These are phyloP conservation scores for Lipomyces spencermartinsiae DNA, from an alignment of 805 yeast species.

Conservation along the genomic window DNA sequence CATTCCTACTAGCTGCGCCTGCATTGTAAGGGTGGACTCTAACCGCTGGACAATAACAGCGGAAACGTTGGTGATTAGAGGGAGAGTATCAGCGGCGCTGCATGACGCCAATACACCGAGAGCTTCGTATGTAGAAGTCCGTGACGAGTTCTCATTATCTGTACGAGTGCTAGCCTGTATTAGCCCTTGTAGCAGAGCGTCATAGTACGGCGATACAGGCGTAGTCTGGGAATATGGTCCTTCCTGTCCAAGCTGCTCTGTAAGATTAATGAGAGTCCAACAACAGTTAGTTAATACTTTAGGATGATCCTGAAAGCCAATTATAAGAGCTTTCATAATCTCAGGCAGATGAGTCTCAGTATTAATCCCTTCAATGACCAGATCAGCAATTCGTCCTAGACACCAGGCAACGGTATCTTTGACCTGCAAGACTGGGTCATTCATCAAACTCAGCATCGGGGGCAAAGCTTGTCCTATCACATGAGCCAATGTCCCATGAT, in stretches of 20 bases:
- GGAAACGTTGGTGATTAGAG: conserved; percentile 73
- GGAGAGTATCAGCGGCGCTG: conserved; percentile 73
- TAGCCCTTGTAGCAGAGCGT: conserved; percentile 70
- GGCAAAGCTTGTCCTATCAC: conserved; percentile 82
- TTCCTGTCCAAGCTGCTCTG: conserved; percentile 74
- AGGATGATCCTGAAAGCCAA: conserved; percentile 90
- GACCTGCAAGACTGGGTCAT: conserved; percentile 80
- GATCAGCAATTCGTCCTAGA: conserved; percentile 92
- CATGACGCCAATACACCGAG: conserved; percentile 79
- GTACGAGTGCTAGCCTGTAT: conserved; percentile 69
- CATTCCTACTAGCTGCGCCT: conserved; percentile 61
- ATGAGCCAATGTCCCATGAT: conserved; percentile 56
- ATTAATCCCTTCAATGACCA: conserved; percentile 78
- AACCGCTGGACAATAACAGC: conserved; percentile 74
- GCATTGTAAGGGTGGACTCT: conserved; percentile 67
- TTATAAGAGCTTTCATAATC: conserved; percentile 72
- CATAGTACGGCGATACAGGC: conserved; percentile 76
- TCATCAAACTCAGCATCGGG: conserved; percentile 76
- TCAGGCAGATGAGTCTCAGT: conserved; percentile 67
- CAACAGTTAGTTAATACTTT: conserved; percentile 96
- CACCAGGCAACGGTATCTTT: conserved; percentile 99
- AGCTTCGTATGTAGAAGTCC: conserved; percentile 98
- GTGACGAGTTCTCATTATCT: conserved; percentile 84
- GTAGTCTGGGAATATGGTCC: conserved; percentile 58
- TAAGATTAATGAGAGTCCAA: conserved; percentile 92